Base-by-base conservation (phyloP, 1,284 basidiomycete genomes). In the Naganishia sp. region DNA sequence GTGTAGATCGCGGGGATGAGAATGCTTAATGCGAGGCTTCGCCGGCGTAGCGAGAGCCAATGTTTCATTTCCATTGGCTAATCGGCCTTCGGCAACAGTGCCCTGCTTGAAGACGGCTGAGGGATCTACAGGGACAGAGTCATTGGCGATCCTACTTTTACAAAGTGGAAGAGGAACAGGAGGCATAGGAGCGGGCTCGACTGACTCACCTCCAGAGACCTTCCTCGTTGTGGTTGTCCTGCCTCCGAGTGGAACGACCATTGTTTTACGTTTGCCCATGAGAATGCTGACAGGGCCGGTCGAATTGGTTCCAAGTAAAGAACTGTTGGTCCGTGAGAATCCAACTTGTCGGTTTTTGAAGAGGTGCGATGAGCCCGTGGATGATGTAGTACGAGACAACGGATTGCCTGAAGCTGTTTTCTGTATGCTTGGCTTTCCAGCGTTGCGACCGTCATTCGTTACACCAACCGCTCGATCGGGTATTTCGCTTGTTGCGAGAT, bases 261-360 rank as follows among this genome's bases (percentile, higher is more conserved):
- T 54, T 15, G 65, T 66, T 33, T 66, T 66, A 18, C 65, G 56
- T 33, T 66, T 66, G n/a, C 65, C 65, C 44, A 66, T 57, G 11
- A 66, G 44, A 21, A 55, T 55, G 33, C 36, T 66, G 49, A 66
- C 52, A 18, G 56, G 53, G 4, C 50, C 54, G 39, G 44, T 54
- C 28, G 48, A 50, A 39, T 23, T 48, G 15, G 65, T 31, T 2
- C 50, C 59, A 45, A 66, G 57, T 10, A 53, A 48, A 16, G 65
- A 61, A 39, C 59, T 61, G 48, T 61, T 61, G 13, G 65, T 66
- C 39, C 65, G 28, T 4, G 56, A 46, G 18, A 66, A 59, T 52
- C 65, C 65, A 9, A 66, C 65, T 42, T 66, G 56, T 33, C 65
- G 49, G 18, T 59, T 59, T 36, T 44, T 53, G 57, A 66, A 66